These are phyloP conservation scores for Conticribra weissflogii DNA, from an alignment of 108 stramenopile genomes.

Conservation along the genomic window DNA sequence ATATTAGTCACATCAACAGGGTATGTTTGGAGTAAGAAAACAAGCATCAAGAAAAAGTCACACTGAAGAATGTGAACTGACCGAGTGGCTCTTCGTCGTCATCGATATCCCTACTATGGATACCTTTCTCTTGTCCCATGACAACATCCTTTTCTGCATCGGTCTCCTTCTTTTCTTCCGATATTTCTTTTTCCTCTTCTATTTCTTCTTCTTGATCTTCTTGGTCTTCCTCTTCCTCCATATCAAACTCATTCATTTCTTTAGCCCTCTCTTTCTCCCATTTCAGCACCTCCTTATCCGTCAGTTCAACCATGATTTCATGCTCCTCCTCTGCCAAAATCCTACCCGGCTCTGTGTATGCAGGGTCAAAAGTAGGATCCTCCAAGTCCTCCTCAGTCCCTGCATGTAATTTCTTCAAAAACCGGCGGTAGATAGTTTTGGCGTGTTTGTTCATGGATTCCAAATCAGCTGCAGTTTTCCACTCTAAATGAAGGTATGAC, in stretches of 20 bases:
- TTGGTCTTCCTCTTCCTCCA: conserved; percentile 32
- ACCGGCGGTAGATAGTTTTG: conserved; percentile 86
- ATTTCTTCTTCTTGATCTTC: conserved; percentile 45
- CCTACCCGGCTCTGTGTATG: conserved; percentile 77
- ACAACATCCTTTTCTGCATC: conserved; percentile 11
- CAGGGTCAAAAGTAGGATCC: conserved; percentile 86
- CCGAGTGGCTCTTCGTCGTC: conserved; percentile 41
- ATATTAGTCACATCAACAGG: conserved; percentile 1
- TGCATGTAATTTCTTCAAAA: conserved; percentile 81
- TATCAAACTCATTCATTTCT: conserved; percentile 76
- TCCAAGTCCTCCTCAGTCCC: conserved; percentile 82
- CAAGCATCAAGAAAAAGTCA: conserved; percentile 4
- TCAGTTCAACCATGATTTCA: conserved; percentile 78
- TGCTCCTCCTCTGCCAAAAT: conserved; percentile 90
- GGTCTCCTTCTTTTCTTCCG: conserved; percentile 36
- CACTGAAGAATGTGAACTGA: no score
- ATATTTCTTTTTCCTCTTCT: conserved; percentile 13
- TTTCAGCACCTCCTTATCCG: conserved; percentile 78
- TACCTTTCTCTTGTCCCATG: conserved; percentile 32
- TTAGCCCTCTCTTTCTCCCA: conserved; percentile 88
- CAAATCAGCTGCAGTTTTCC: conserved; percentile 85
- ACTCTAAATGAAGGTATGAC: conserved; percentile 91
- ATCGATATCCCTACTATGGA: conserved; percentile 1
- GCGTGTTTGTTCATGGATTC: conserved; percentile 87
- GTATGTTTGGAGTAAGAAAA: neutral